Conservation (phyloP, 1,139 yeast genomes). For the Scheffersomyces segobiensis region DNA sequence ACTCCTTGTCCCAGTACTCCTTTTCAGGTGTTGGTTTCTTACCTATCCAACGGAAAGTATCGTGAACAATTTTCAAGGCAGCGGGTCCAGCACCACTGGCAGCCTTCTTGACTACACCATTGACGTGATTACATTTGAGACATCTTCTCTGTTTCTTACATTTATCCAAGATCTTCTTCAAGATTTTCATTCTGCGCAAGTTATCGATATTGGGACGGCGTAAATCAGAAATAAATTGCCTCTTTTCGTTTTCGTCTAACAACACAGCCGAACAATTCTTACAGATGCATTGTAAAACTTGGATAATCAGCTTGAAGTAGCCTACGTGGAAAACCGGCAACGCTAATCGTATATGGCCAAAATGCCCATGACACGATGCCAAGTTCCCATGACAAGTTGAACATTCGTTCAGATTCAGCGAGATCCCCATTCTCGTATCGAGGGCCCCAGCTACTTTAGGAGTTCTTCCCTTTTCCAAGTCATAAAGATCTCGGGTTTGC, state of each 20-base stretch:
- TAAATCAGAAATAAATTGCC: slow-evolving; percentile 70
- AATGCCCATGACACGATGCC: slow-evolving; percentile 97
- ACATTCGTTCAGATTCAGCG: slow-evolving; percentile 82
- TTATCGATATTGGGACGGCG: slow-evolving; percentile 90
- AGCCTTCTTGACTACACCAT: slow-evolving; percentile 97
- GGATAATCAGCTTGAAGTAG: slow-evolving; percentile 87
- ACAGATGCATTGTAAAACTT: slow-evolving; percentile 88
- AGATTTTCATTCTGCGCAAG: slow-evolving; percentile 82
- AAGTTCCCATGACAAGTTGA: slow-evolving; percentile 88
- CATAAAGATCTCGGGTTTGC: slow-evolving; percentile 87
- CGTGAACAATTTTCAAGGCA: slow-evolving; percentile 91
- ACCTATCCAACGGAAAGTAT: slow-evolving; percentile 93
- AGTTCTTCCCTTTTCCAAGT: slow-evolving; percentile 80
- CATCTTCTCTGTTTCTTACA: slow-evolving; percentile 95
- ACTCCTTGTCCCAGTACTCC: slow-evolving; percentile 80
- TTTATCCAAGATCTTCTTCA: slow-evolving; percentile 83
- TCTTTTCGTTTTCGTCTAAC: slow-evolving; percentile 69
- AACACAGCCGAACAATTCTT: slow-evolving; percentile 83
- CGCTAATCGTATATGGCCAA: slow-evolving; percentile 91
- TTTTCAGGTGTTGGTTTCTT: slow-evolving; percentile 87
- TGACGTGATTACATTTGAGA: slow-evolving; percentile 78
- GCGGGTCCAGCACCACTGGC: slow-evolving; percentile 93
- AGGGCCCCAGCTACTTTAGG: slow-evolving; percentile 86
- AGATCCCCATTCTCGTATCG: slow-evolving; percentile 92
- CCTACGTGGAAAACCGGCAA: slow-evolving; percentile 98